Conservation (phyloP, 23 red algal genomes). For the Gracilariopsis chorda region DNA sequence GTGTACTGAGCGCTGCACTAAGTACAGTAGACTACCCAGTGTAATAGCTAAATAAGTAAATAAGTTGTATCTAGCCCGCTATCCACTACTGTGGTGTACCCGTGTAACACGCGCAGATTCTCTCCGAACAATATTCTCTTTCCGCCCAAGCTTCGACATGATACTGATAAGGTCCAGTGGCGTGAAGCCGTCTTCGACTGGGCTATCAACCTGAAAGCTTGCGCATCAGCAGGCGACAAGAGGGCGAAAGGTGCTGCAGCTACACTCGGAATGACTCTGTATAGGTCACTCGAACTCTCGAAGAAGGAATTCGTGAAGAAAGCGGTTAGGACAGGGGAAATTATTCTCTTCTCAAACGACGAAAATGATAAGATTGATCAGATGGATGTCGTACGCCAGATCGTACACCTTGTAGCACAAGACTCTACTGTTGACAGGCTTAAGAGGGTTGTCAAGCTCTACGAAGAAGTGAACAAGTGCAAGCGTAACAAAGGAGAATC, state of each 20-base stretch:
- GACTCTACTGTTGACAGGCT: not conserved
- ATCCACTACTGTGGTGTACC: no score
- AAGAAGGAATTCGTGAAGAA: not conserved
- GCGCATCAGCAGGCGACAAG: not conserved
- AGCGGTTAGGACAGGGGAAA: not conserved
- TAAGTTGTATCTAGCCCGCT: no score
- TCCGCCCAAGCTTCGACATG: no score
- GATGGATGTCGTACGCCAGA: not conserved
- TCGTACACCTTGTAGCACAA: not conserved
- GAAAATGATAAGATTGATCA: conserved; percentile 1
- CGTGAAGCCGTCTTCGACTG: not conserved
- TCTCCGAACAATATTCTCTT: no score
- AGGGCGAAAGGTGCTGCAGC: not conserved
- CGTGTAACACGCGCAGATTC: no score
- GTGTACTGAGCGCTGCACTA: no score
- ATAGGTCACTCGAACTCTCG: no score
- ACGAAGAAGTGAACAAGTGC: not conserved
- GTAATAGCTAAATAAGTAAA: no score
- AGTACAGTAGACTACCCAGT: no score
- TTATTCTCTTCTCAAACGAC: not conserved
- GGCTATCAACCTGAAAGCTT: not conserved
- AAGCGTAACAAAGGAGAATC: not conserved
- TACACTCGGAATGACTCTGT: not conserved
- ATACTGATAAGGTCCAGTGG: not conserved
- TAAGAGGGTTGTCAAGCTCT: not conserved